Conservation (phyloP, 345 rosid species). For the Lenwebbia sp. region DNA sequence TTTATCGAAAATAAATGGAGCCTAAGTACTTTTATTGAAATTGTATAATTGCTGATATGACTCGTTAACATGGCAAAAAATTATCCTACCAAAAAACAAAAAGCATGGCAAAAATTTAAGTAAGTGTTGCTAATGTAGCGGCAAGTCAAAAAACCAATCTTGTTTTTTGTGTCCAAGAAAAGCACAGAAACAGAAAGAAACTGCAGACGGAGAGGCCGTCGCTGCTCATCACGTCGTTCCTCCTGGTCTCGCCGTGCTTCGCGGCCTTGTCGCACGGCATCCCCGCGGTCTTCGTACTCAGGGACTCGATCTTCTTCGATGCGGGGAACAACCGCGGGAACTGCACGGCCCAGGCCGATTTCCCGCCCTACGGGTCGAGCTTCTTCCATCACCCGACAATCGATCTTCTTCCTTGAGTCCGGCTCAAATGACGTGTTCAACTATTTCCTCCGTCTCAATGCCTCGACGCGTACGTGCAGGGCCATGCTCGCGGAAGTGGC, state of each 20-base stretch:
- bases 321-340: background rate
- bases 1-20: no score
- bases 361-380: background rate
- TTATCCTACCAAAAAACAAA: no score
- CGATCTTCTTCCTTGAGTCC: background rate
- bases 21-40: no score
- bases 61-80: no score
- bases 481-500: background rate
- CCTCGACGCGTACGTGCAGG: background rate
- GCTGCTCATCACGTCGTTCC: background rate
- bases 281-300: background rate
- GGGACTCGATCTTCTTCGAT: background rate
- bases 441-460: background rate
- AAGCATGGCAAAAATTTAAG: no score
- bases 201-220: background rate
- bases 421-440: background rate
- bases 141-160: no score
- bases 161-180: background rate
- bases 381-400: background rate
- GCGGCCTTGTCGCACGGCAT: background rate
- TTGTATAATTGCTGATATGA: no score
- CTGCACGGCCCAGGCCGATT: background rate
- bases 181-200: background rate
- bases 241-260: background rate
- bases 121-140: no score